phyloP scores from a whole-genome alignment of 192 early-diverging fungal genomes.

The Coemansia asiatica region DNA sequence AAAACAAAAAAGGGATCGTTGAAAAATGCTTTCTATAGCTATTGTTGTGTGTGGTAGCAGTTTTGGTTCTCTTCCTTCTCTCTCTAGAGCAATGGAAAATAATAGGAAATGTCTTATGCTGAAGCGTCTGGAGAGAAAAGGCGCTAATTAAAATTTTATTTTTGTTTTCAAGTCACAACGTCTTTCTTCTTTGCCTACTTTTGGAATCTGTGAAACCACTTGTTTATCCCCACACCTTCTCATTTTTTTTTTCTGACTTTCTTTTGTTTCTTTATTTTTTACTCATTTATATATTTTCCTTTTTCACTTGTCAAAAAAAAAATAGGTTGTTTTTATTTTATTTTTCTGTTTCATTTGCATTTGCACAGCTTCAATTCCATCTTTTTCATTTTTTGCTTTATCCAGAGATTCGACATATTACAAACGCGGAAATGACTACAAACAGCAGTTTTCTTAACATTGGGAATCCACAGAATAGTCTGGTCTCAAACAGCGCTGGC shows the following conservation, averaged over 20 bases:
- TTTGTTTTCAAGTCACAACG: background rate
- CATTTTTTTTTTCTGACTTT: conserved; percentile 2
- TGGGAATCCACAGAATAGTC: background rate
- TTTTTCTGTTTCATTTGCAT: too few relatives aligned
- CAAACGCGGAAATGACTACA: conserved; percentile 7
- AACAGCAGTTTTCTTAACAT: background rate
- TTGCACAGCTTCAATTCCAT: background rate
- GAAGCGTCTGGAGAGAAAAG: too few relatives aligned
- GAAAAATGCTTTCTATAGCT: too few relatives aligned
- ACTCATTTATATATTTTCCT: background rate
- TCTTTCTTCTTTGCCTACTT: background rate
- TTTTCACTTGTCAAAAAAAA: too few relatives aligned
- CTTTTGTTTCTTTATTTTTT: background rate
- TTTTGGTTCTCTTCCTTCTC: too few relatives aligned
- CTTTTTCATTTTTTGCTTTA: background rate
- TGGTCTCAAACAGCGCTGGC: background rate
- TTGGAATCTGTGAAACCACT: background rate
- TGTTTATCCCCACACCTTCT: background rate
- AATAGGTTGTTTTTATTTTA: too few relatives aligned
- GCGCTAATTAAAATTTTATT: too few relatives aligned
- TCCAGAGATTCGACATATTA: background rate
- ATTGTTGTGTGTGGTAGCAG: too few relatives aligned
- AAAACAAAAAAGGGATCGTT: too few relatives aligned
- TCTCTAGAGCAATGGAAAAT: too few relatives aligned
- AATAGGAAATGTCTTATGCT: too few relatives aligned